A percentile compares a stretch with the other conserved stretches of the same genome.
phyloP scores from a whole-genome alignment of 139 green algal species.

The Chlamydomonas schloesseri region DNA sequence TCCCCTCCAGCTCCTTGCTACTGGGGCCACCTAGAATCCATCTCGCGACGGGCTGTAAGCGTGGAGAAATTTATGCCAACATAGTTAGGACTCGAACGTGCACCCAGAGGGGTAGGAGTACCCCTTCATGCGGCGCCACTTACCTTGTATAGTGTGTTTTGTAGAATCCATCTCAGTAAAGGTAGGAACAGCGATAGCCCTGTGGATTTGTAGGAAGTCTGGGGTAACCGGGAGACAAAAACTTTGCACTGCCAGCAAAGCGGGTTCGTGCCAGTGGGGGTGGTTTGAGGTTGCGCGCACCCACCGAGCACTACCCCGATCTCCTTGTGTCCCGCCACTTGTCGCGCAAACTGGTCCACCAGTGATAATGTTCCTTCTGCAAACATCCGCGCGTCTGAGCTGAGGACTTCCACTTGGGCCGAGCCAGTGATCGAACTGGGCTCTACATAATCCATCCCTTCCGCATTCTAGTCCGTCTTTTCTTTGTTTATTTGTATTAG shows the following conservation, averaged over 20 bases:
- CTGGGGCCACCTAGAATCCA: neutral
- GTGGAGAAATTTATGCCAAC: too few relatives aligned
- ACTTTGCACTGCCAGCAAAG: too few relatives aligned
- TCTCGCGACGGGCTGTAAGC: neutral
- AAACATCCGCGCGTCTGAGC: neutral
- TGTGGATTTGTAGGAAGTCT: too few relatives aligned
- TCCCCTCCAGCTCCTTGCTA: neutral
- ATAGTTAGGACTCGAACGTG: too few relatives aligned
- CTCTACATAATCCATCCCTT: too few relatives aligned
- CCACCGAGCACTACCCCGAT: conserved; percentile 10
- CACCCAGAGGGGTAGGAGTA: too few relatives aligned
- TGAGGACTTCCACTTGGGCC: neutral
- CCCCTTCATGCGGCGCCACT: neutral
- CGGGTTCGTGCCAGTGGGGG: neutral
- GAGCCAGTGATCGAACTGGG: too few relatives aligned
- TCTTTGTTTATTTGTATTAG: too few relatives aligned
- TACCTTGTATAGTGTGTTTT: conserved; percentile 40
- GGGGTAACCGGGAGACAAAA: too few relatives aligned
- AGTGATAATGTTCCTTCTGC: neutral
- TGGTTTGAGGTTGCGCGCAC: neutral
- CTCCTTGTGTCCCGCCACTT: neutral
- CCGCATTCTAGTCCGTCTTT: too few relatives aligned
- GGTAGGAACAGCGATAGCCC: conserved; percentile 45
- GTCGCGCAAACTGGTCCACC: neutral
- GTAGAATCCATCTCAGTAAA: conserved; percentile 45